Conservation (phyloP, 768 basidiomycete species). For the Exsudoporus frostii region DNA sequence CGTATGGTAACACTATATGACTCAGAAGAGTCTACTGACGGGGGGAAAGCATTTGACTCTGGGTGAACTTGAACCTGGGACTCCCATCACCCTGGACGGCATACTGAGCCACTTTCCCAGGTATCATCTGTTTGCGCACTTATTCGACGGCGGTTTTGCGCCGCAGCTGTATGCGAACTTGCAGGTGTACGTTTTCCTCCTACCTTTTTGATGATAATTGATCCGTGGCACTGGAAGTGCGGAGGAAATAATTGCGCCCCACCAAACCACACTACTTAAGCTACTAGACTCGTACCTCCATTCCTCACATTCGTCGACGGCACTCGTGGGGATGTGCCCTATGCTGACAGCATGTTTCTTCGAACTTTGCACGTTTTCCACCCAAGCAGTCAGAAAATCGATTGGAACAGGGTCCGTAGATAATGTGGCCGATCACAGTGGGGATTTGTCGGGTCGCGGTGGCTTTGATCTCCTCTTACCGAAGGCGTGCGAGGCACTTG, state of each 20-base stretch:
- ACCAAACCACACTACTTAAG: conserved; percentile 86
- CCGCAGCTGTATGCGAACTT: conserved; percentile 60
- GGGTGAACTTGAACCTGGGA: conserved; percentile 47
- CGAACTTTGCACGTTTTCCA: conserved; percentile 56
- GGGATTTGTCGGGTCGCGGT: conserved; percentile 25
- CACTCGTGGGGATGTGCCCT: conserved; percentile 45
- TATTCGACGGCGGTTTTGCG: conserved; percentile 59
- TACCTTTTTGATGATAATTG: neutral
- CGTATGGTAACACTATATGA: conserved; percentile 70
- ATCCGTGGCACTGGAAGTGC: conserved; percentile 38
- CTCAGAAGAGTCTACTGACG: conserved; percentile 59
- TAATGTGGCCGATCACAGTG: neutral
- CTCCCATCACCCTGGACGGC: neutral
- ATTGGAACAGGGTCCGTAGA: conserved; percentile 31
- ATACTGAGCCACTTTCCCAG: conserved; percentile 35
- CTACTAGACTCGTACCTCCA: conserved; percentile 83
- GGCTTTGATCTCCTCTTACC: conserved; percentile 70
- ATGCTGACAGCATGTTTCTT: conserved; percentile 66
- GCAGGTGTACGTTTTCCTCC: conserved; percentile 46
- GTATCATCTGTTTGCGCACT: conserved; percentile 59
- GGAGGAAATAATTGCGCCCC: conserved; percentile 74
- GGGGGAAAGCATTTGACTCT: conserved; percentile 69
- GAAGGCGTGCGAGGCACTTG: conserved; percentile 76
- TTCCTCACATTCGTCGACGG: conserved; percentile 37
- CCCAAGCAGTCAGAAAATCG: conserved; percentile 47